Percentiles rank a stretch among this genome's conserved stretches.
Conservation (phyloP, 257 asterid species). For the Anisodus tanguticus region DNA sequence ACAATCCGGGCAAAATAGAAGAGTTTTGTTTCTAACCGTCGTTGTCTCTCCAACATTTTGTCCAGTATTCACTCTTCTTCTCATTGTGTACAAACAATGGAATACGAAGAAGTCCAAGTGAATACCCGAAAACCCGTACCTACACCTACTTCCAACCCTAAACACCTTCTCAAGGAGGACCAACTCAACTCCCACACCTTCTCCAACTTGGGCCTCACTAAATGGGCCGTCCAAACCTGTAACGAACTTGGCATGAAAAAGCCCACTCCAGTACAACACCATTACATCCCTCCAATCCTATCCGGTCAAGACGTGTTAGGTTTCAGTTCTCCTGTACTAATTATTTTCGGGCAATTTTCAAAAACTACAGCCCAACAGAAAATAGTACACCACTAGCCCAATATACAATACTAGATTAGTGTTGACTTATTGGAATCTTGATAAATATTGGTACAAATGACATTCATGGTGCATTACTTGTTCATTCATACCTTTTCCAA, state of each 20-base stretch:
- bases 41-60: no score
- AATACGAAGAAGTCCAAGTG: conserved; percentile 41
- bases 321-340: conserved; percentile 30
- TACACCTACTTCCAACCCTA: neutral
- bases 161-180: conserved; percentile 52
- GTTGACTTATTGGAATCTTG: no score
- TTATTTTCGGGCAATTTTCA: conserved; percentile 77
- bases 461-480: no score
- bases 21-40: no score
- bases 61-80: no score
- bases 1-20: no score
- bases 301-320: conserved; percentile 90
- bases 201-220: conserved; percentile 78
- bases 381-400: conserved; percentile 73
- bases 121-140: conserved; percentile 31
- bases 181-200: conserved; percentile 69
- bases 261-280: conserved; percentile 91
- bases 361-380: conserved; percentile 91
- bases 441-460: no score
- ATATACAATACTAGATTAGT: conserved; percentile 43
- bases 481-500: no score
- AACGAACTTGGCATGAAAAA: conserved; percentile 83
- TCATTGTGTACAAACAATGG: conserved; percentile 6
- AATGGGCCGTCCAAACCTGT: conserved; percentile 85
- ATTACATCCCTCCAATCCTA: conserved; percentile 85